phyloP scores from a whole-genome alignment of 495 filamentous ascomycete genomes.

The Acidiella bohemica region DNA sequence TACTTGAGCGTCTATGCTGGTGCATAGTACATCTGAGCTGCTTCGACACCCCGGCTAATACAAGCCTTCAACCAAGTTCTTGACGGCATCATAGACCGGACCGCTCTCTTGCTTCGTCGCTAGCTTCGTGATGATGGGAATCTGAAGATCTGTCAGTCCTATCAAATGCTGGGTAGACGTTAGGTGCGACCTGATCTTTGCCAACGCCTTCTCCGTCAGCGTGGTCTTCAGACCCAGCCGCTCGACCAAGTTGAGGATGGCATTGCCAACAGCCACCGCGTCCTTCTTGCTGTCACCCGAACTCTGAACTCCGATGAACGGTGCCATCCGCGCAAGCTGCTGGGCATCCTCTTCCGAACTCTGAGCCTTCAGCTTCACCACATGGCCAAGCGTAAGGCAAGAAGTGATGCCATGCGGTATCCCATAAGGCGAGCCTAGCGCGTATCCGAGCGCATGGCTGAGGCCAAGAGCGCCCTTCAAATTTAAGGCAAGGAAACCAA shows the following conservation, averaged over 20 bases:
- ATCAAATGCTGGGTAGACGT: no score
- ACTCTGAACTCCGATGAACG: constrained; percentile 25
- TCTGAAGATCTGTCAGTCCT: no score
- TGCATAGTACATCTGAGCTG: no score
- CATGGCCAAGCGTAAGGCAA: constrained; percentile 35
- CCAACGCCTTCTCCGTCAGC: constrained; percentile 27
- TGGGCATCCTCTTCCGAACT: constrained; percentile 29
- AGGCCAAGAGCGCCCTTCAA: constrained; percentile 34
- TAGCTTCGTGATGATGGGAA: constrained; percentile 24
- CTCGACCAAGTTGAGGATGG: constrained; percentile 27
- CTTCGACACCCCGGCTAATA: no score
- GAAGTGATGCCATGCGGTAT: constrained; percentile 41
- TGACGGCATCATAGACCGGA: constrained; percentile 25
- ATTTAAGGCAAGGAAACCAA: constrained; percentile 33
- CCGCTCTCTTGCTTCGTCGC: constrained; percentile 26
- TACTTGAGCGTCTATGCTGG: no score
- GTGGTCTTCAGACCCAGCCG: constrained; percentile 24
- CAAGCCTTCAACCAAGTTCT: constrained; percentile 25
- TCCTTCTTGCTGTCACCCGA: constrained; percentile 30
- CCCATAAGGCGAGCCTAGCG: constrained; percentile 36
- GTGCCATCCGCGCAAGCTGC: constrained; percentile 32
- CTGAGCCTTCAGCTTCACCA: constrained; percentile 33
- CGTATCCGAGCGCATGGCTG: constrained; percentile 35
- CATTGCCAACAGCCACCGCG: constrained; percentile 26
- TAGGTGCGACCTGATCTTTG: no score